Evolutionary conservation across 2,329 filamentous ascomycete species (phyloP).

Genomic region (Claviceps fusiformis): DNA sequence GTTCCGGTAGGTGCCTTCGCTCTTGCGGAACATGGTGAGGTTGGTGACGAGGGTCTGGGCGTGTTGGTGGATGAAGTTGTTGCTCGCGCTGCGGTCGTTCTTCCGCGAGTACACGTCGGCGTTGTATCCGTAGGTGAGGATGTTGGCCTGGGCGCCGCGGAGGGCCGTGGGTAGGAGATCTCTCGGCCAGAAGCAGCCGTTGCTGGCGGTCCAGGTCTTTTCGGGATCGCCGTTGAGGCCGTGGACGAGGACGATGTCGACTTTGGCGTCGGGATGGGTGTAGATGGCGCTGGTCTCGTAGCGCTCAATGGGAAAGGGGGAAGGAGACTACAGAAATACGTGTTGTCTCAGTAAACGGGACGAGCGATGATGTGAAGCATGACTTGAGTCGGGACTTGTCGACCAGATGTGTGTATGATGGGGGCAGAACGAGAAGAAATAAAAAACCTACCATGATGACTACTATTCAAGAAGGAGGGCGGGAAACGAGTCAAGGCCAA

Average conservation of each 20-base stretch:
- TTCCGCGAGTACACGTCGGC: conserved; percentile 44
- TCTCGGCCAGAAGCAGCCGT: conserved; percentile 53
- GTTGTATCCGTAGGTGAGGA: conserved; percentile 64
- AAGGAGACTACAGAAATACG: not conserved
- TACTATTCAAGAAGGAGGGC: not conserved
- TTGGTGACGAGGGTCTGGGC: conserved; percentile 54
- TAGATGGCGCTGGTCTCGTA: conserved; percentile 48
- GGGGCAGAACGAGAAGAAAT: not conserved
- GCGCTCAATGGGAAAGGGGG: conserved; percentile 18
- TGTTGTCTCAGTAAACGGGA: too few species aligned
- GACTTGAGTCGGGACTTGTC: too few species aligned
- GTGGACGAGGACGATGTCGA: conserved; percentile 57
- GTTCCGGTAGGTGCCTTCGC: conserved; percentile 40
- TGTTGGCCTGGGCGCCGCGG: conserved; percentile 41
- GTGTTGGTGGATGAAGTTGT: conserved; percentile 57
- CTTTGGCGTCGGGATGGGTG: conserved; percentile 42
- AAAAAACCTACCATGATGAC: conserved; percentile 1
- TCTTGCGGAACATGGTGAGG: conserved; percentile 48
- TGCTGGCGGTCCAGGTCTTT: conserved; percentile 45
- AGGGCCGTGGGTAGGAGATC: conserved; percentile 52
- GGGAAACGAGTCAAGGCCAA: not conserved
- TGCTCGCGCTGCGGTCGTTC: conserved; percentile 41
- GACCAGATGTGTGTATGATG: too few species aligned
- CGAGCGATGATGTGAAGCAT: too few species aligned
- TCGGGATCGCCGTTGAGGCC: conserved; percentile 54